Percentiles rank a stretch among this genome's conserved stretches.
phyloP scores from a whole-genome alignment of 805 yeast species.

The Osmozyma mogii region DNA sequence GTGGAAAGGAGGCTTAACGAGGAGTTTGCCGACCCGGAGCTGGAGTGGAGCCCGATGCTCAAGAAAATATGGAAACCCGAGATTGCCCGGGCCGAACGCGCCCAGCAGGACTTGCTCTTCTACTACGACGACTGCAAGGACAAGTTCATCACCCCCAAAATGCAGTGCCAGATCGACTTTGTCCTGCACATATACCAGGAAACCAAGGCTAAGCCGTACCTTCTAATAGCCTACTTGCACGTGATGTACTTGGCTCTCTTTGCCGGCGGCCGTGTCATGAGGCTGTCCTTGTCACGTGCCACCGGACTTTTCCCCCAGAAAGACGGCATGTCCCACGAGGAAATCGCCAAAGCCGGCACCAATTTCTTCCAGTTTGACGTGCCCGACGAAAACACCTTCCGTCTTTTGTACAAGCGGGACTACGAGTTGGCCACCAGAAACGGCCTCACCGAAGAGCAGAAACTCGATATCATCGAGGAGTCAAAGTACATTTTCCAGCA shows the following conservation, averaged over 20 bases:
- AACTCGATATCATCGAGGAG: conserved; percentile 61
- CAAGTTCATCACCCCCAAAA: conserved; percentile 50
- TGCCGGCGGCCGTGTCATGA: conserved; percentile 77
- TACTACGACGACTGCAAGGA: conserved; percentile 49
- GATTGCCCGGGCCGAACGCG: conserved; percentile 51
- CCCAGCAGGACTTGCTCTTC: conserved; percentile 57
- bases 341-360: conserved; percentile 54
- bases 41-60: conserved; percentile 39
- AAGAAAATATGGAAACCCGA: conserved; percentile 61
- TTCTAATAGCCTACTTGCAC: conserved; percentile 74
- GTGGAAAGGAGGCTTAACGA: conserved; percentile 46
- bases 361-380: conserved; percentile 60
- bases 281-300: conserved; percentile 57
- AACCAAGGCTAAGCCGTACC: conserved; percentile 56
- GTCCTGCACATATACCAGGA: conserved; percentile 49
- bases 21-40: conserved; percentile 33
- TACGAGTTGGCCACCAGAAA: conserved; percentile 73
- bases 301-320: conserved; percentile 71
- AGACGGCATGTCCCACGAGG: conserved; percentile 56
- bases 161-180: conserved; percentile 56
- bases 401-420: conserved; percentile 62
- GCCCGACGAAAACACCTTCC: conserved; percentile 56
- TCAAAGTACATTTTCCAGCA: conserved; percentile 57
- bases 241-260: conserved; percentile 78
- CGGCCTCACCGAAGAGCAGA: conserved; percentile 61